Evolutionary conservation across 2,329 filamentous ascomycete genomes (phyloP), one percentile per base, ranked within the genome.

Genomic region (Fusarium devonianum): DNA sequence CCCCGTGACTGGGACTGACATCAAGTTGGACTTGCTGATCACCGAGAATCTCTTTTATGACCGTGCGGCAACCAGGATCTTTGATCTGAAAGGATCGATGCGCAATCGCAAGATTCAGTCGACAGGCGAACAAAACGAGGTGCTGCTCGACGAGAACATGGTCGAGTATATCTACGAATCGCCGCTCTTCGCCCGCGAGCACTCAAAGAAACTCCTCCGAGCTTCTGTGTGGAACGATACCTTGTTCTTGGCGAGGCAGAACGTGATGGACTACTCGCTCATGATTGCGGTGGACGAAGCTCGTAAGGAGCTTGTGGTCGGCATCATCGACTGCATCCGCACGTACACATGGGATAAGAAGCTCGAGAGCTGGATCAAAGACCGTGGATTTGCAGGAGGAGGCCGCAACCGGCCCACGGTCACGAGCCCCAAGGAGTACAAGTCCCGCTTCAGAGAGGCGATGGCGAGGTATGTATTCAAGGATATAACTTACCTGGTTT

Each of bases 311-410:
- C 83, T 99, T 11, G 91, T 97, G 11, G 92, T 99, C 2, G 94
- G 94, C 4, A 97, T 99, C 66, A 97, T 99, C 58, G 93, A 99
- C 71, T 97, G 94, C 70, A 97, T 99, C 61, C 86, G 94, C 45
- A 99, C 94, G 0, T 99, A 97, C 69, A 99, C 94, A 0, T 99
- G 94, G 92, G 94, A 99, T 77, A 99, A 99, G 80, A 97, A 97
- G 70, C 83, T 99, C n/a, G 94, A 99, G 75, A 94, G 88, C 44
- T 99, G 94, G 94, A 97, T 99, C 81, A 99, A 99, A 73, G 92
- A 97, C 68, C 88, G 93, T 28, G 94, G 90, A 1, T 91, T 92
- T 65, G 88, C 84, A 1, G 85, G 86, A 5, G 85, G 87, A 49
- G 86, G 87, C 21, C 85, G 89, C 48, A 90, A 95, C 65, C 83